Conservation (phyloP, 2,329 filamentous ascomycete genomes). For the Aspergillus oerlinghausenensis region DNA sequence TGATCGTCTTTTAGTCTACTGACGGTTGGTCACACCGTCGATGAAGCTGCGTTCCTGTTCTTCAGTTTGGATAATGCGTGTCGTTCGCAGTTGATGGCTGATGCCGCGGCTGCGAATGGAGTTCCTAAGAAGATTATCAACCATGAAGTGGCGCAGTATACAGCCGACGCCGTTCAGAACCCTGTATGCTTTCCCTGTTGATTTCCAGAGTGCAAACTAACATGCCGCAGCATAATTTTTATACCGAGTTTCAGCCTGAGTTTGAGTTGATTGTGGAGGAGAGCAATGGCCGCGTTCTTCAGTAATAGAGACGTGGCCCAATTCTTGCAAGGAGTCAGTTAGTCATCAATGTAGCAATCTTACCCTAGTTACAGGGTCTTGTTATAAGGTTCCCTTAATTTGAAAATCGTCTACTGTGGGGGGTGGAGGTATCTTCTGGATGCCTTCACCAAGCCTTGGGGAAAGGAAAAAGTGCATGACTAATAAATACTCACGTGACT, state of each 20-base stretch:
- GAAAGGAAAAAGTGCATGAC: background rate
- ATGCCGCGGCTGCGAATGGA: slow-evolving; percentile 38
- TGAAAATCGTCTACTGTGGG: background rate
- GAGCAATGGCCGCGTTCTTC: slow-evolving; percentile 30
- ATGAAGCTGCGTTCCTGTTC: slow-evolving; percentile 38
- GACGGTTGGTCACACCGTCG: slow-evolving; percentile 38
- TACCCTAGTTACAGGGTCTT: background rate
- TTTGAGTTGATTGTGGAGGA: slow-evolving; percentile 37
- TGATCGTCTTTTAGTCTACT: slow-evolving; percentile 25
- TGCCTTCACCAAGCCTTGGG: background rate
- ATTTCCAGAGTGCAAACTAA: slow-evolving; percentile 6
- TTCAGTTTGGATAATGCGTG: slow-evolving; percentile 40
- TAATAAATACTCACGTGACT: background rate
- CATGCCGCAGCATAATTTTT: slow-evolving; percentile 32
- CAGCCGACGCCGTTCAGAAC: slow-evolving; percentile 33
- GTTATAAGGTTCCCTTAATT: background rate
- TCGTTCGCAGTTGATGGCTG: slow-evolving; percentile 38
- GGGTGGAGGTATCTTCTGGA: background rate
- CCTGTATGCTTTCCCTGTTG: slow-evolving; percentile 21
- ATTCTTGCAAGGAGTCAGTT: background rate
- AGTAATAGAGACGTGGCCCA: slow-evolving; percentile 2
- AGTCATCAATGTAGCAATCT: background rate
- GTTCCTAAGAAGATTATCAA: slow-evolving; percentile 32
- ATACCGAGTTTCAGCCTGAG: slow-evolving; percentile 38
- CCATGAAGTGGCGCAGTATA: slow-evolving; percentile 32